phyloP scores from a whole-genome alignment of 2,329 filamentous ascomycete genomes.

The Ceratocystiopsis brevicomis region DNA sequence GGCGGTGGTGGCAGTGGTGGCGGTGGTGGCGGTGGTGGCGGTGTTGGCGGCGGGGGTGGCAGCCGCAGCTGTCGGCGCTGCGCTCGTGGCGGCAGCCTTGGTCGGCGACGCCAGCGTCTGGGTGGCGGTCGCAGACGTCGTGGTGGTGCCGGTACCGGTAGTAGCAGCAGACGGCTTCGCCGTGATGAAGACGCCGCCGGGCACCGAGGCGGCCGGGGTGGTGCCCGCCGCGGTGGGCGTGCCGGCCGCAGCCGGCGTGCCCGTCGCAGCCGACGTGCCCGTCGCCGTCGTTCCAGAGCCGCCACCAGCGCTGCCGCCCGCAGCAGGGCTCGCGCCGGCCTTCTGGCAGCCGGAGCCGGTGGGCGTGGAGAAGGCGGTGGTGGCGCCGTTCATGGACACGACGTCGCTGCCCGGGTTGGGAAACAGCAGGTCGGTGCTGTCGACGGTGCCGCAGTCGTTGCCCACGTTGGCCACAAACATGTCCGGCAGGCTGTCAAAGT shows the following conservation, averaged over 20 bases:
- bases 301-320: constrained; percentile 1
- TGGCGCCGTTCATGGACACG: constrained; percentile 25
- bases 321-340: constrained; percentile 13
- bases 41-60: constrained; percentile 5
- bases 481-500: constrained; percentile 44
- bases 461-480: constrained; percentile 59
- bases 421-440: constrained; percentile 41
- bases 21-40: background rate
- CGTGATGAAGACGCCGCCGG: constrained; percentile 25
- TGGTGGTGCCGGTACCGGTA: background rate
- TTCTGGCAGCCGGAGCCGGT: constrained; percentile 12
- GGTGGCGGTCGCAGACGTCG: background rate
- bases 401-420: constrained; percentile 45
- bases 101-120: background rate
- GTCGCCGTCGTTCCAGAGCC: constrained; percentile 11
- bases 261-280: constrained; percentile 7
- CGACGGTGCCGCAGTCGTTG: constrained; percentile 33
- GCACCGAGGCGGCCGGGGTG: constrained; percentile 4
- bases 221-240: background rate
- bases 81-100: background rate
- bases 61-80: no score
- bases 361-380: constrained; percentile 17
- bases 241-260: constrained; percentile 6
- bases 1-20: background rate
- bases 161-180: constrained; percentile 1